A percentile compares a stretch with the other conserved stretches of the same genome.
phyloP scores from a whole-genome alignment of 257 asterid species.

The Capsicum baccatum region DNA sequence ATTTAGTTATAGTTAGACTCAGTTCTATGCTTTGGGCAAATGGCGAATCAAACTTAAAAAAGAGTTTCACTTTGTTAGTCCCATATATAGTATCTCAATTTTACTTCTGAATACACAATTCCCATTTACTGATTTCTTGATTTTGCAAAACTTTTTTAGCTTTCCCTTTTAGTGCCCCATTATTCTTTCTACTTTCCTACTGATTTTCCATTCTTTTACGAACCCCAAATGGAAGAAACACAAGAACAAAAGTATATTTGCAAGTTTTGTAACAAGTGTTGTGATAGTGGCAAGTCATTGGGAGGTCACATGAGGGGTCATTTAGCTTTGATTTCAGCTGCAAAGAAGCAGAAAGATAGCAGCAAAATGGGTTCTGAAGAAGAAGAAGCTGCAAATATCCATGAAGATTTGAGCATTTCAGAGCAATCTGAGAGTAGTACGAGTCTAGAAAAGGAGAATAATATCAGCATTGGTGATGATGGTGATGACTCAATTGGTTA shows the following conservation, averaged over 20 bases:
- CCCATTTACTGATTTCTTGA: slow-evolving; percentile 17
- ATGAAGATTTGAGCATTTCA: slow-evolving; percentile 31
- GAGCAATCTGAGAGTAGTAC: slow-evolving; percentile 39
- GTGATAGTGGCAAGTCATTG: slow-evolving; percentile 78
- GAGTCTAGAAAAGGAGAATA: slow-evolving; percentile 43
- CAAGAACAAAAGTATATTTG: slow-evolving; percentile 57
- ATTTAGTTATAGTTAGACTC: slow-evolving; percentile 17
- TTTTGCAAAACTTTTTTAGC: slow-evolving; percentile 22
- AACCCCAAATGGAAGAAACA: slow-evolving; percentile 43
- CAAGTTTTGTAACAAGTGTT: slow-evolving; percentile 72
- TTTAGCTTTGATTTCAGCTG: slow-evolving; percentile 62
- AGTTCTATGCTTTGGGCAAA: slow-evolving; percentile 31
- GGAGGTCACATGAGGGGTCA: slow-evolving; percentile 97
- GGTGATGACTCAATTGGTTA: slow-evolving; percentile 50
- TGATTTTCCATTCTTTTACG: slow-evolving; percentile 31
- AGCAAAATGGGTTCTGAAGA: slow-evolving; percentile 31
- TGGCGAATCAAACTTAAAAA: slow-evolving; percentile 27
- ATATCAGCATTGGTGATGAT: slow-evolving; percentile 40
- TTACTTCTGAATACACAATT: neutral
- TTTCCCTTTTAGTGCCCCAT: slow-evolving; percentile 22
- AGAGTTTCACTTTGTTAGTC: neutral
- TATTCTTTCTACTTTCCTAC: slow-evolving; percentile 33
- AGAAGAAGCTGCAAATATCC: slow-evolving; percentile 28
- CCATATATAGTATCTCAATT: neutral
- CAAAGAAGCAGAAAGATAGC: slow-evolving; percentile 47